Evolutionary conservation across 805 yeast genomes (phyloP), one percentile per base, ranked within the genome.

Genomic region (Kodamaea laetipori): DNA sequence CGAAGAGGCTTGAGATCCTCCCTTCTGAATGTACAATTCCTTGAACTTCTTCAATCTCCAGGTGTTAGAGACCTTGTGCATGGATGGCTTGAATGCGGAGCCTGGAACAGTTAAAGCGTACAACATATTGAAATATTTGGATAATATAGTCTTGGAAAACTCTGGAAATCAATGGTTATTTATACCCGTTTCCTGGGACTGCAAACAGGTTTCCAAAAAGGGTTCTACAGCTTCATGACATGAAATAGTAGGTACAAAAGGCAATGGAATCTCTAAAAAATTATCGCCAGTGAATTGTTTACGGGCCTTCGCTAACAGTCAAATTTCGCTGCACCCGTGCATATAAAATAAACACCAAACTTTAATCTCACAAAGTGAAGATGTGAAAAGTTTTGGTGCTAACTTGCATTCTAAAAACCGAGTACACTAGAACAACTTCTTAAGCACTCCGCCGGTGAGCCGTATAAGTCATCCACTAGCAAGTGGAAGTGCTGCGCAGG

Each of bases 21-120:
- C 60, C 32, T 60, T 60, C 21, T 53, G 57, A 15, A 48, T 40
- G 47, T 63, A 63, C 11, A 58, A 50, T n/a, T 58, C 53, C 50
- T 61, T 67, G 54, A 68, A 68, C 48, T 64, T 66, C 43, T 52
- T 55, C 46, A 69, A 59, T 50, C 72, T 57, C 71, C 73, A 66
- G 8, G 71, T 58, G 49, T 54, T 58, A 34, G 54, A 44, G 9
- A 65, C 66, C 45, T 52, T 63, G 45, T 55, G 59, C 32, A 64
- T 43, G 6, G 71, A 63, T 7, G 71, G 71, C 49, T 57, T 61
- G 56, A 67, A 68, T 7, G 69, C 65, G 4, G 73, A 65, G n/a
- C 67, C 68, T 4, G 65, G 63, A 6, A 64, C 60, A 41, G 68
- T 54, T 47, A 67, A 58, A 17, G 66, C 65, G 50, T 38, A 54